Base-by-base conservation (phyloP, 2,329 filamentous ascomycete genomes). In the Ophiostoma montium region DNA sequence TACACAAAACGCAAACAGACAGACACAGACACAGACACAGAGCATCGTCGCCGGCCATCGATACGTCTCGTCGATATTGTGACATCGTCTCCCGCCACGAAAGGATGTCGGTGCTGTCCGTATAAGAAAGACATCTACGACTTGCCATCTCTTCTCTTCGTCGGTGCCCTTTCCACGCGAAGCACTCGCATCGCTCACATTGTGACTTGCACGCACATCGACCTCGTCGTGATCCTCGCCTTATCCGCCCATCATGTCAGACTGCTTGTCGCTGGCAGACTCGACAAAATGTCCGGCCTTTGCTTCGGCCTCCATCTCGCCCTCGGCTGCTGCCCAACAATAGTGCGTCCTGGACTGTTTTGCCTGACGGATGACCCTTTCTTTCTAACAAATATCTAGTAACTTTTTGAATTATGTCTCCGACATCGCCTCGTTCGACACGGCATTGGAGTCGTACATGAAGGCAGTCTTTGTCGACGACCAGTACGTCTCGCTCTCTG, bases 361-460 rank as follows among this genome's bases (percentile, higher is more conserved):
- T n/a, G n/a, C n/a, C n/a, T n/a, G n/a, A n/a, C n/a, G n/a, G n/a
- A n/a, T n/a, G n/a, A 9, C n/a, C 43, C 13, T 36, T 10, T 16
- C 12, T 47, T 35, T 15, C 44, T 52, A 42, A 52, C 48, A 38
- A 12, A n/a, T 19, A n/a, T 12, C 19, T 47, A 94, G 89, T 67
- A 82, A 88, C 43, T 98, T 96, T 63, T 76, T 98, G 56, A 71
- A 79, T 55, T 86, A 76, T 63, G 92, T 96, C 57, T 84, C 84
- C 41, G 81, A 84, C 61, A 74, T 75, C 15, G 66, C 74, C 48
- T 78, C 82, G 9, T 98, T 98, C 62, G 92, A 98, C 63, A 63
- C 71, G 38, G 75, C 84, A 59, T 67, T 98, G 60, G 71, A 67
- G 47, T 70, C 75, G 50, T 95, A 94, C 65, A 75, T 95, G 48